Evolutionary conservation across 2,329 filamentous ascomycete species (phyloP), one percentile per base, ranked within the genome.

Genomic region (Tolypocladium guangdongense): DNA sequence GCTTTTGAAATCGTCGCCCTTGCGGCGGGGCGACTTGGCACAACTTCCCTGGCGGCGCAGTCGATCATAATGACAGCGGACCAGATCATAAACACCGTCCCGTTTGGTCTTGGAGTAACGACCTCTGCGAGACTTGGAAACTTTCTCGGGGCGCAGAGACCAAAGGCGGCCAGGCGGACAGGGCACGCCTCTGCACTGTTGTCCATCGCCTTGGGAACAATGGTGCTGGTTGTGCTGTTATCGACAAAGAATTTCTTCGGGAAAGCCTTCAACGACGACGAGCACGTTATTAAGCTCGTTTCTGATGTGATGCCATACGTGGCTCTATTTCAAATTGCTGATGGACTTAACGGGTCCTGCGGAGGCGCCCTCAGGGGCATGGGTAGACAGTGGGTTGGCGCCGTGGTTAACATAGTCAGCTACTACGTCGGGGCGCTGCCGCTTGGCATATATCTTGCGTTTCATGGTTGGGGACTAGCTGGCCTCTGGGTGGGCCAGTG

Each of bases 41-140:
- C 87, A 0, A 80, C 90, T 36, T 79, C 88, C 0, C 76, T 95
- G 0, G 90, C 90, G 1, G 87, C 90, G 0, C 90, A 95, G 68
- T 87, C 83, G 49, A 88, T 95, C 24, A 90, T 95, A 65, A 95
- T 95, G 89, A 95, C 89, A 0, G 83, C 87, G 0, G 89, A 95
- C 65, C 88, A 92, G 64, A 81, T 91, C 54, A 84, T 90, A 74
- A 90, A 83, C 64, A 95, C 90, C 0, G 86, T 95, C 46, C 90
- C 90, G 0, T 95, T 95, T 61, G 90, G 90, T 0, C 78, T 95
- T 0, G 90, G 90, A 0, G 88, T 95, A 0, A 89, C 90, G 0
- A 84, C 87, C 0, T 90, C 86, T 7, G 78, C 87, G 0, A 78
- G 90, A 2, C 77, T 95, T 12, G 90, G 90, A 0, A 95, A 95